Percentiles rank a stretch among this genome's conserved stretches.
Conservation (phyloP, 2,329 filamentous ascomycete genomes). For the Stagonosporopsis rhizophila region DNA sequence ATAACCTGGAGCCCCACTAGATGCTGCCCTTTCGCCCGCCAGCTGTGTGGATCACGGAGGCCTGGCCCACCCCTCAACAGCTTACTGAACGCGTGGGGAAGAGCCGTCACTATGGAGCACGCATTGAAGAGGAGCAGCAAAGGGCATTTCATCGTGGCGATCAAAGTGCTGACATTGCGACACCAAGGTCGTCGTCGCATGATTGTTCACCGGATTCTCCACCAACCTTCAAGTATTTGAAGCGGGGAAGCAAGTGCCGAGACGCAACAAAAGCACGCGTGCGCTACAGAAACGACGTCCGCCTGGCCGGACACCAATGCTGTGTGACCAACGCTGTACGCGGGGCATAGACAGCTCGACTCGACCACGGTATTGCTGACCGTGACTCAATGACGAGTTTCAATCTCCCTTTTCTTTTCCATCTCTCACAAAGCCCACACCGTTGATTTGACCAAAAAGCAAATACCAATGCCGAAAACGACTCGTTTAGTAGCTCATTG, state of each 20-base stretch:
- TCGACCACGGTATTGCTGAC: not conserved
- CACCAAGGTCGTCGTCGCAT: not conserved
- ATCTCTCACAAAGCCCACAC: not conserved
- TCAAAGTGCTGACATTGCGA: not conserved
- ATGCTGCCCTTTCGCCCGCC: not conserved
- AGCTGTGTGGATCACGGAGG: not conserved
- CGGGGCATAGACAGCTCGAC: not conserved
- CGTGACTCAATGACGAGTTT: not conserved
- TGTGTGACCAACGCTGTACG: constrained; percentile 2
- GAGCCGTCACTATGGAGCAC: not conserved
- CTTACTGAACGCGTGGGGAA: constrained; percentile 7
- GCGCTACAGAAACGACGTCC: not conserved
- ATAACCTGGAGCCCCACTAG: constrained; percentile 10
- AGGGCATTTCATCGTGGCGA: not conserved
- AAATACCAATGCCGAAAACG: not conserved
- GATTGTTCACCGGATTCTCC: constrained; percentile 3
- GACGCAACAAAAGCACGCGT: constrained; percentile 9
- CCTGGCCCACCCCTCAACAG: constrained; percentile 6
- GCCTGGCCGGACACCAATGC: not conserved
- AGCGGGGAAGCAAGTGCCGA: not conserved
- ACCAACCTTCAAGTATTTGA: not conserved
- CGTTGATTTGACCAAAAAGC: constrained; percentile 5
- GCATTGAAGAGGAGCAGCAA: not conserved
- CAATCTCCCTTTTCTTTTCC: not conserved
- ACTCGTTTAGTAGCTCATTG: not conserved